phyloP scores from a whole-genome alignment of 768 basidiomycete species.

The Lactarius vividus region DNA sequence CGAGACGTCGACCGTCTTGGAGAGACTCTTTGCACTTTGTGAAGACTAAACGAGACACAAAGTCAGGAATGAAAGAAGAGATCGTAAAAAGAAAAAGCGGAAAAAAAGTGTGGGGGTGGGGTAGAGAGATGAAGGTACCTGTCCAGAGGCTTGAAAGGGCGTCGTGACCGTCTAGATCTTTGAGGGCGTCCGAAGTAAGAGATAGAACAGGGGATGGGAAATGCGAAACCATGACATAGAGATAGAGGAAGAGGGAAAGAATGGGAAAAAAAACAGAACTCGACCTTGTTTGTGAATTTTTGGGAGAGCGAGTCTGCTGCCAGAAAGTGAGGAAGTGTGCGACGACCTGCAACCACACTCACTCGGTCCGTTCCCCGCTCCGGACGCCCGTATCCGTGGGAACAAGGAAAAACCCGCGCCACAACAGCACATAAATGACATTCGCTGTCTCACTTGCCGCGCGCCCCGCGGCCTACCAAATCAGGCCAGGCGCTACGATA shows the following conservation, averaged over 20 bases:
- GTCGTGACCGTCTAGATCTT: conserved; percentile 65
- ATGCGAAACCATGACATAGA: conserved; percentile 43
- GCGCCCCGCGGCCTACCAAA: conserved; percentile 12
- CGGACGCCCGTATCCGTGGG: background rate
- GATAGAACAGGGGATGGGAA: conserved; percentile 67
- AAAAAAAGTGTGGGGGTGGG: conserved; percentile 12
- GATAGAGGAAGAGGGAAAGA: conserved; percentile 1
- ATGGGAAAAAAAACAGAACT: background rate
- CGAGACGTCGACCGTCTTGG: conserved; percentile 75
- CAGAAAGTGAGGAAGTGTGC: background rate
- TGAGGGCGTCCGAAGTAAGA: conserved; percentile 62
- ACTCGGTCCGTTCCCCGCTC: background rate
- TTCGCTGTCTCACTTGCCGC: background rate
- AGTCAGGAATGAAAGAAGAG: background rate
- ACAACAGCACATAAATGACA: background rate
- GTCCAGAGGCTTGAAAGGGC: conserved; percentile 68
- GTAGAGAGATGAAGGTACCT: conserved; percentile 49
- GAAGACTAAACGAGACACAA: conserved; percentile 53
- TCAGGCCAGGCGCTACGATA: conserved; percentile 18
- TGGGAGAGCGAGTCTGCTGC: background rate
- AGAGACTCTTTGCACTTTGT: conserved; percentile 79
- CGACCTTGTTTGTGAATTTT: background rate
- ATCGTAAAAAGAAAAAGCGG: conserved; percentile 3
- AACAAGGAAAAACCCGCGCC: background rate
- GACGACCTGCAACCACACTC: background rate